phyloP scores from a whole-genome alignment of 2,329 filamentous ascomycete genomes.

The Xylariaceae sp. region DNA sequence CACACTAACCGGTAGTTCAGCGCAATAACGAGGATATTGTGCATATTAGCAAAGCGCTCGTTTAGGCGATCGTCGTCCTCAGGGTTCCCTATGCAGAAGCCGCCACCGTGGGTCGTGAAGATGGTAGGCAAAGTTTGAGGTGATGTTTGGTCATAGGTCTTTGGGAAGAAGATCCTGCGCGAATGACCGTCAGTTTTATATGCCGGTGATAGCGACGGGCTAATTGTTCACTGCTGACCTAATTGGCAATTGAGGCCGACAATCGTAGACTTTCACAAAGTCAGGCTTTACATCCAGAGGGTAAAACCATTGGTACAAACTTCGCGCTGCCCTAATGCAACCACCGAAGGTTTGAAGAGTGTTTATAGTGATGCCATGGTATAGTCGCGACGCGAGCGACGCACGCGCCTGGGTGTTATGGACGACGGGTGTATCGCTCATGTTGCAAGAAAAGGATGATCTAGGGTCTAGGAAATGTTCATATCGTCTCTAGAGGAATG shows the following conservation, averaged over 20 bases:
- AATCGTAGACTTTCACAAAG: conserved; percentile 34
- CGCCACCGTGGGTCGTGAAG: conserved; percentile 43
- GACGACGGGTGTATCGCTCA: no score
- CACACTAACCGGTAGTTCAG: conserved; percentile 44
- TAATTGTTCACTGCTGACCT: conserved; percentile 21
- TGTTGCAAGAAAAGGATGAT: no score
- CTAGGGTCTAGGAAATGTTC: no score
- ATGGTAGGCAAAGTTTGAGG: conserved; percentile 34
- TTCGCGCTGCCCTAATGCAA: conserved; percentile 20
- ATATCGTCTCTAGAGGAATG: no score
- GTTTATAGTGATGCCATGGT: conserved; percentile 19
- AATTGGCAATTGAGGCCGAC: conserved; percentile 31
- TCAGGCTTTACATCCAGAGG: conserved; percentile 26
- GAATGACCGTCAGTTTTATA: neutral
- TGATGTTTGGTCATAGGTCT: conserved; percentile 24
- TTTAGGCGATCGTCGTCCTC: conserved; percentile 39
- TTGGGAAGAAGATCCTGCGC: conserved; percentile 34
- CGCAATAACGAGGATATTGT: conserved; percentile 39
- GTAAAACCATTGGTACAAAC: conserved; percentile 28
- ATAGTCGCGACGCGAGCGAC: conserved; percentile 12
- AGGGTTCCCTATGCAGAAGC: conserved; percentile 37
- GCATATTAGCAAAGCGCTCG: conserved; percentile 33
- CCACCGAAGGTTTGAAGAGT: conserved; percentile 20
- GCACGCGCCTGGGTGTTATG: neutral
- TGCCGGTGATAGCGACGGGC: neutral